Percentiles rank a stretch among this genome's conserved stretches.
Evolutionary conservation across 768 basidiomycete genomes (phyloP).

Genomic region (Suillus fuscotomentosus): DNA sequence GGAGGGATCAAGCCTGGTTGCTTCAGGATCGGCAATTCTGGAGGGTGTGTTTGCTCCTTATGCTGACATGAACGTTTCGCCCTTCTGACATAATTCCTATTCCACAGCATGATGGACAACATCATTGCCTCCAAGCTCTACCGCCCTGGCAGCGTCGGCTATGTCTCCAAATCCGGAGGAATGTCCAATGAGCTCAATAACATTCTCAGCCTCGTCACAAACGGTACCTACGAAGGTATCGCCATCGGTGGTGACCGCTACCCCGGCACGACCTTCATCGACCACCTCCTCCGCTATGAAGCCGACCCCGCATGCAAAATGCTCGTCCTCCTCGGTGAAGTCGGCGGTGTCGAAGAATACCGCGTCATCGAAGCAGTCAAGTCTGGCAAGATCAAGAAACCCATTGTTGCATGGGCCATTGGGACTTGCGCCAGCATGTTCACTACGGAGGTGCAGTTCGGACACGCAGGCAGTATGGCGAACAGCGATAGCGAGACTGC

Average conservation of each 20-base stretch:
- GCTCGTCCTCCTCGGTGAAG: conserved; percentile 97
- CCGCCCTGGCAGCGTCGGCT: conserved; percentile 95
- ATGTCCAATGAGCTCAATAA: conserved; percentile 99
- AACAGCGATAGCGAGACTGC: conserved; percentile 98
- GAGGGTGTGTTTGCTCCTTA: conserved; percentile 53
- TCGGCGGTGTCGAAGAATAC: conserved; percentile 99
- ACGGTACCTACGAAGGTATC: conserved; percentile 99
- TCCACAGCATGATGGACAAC: conserved; percentile 96
- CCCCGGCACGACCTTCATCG: conserved; percentile 98
- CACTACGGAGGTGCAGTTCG: conserved; percentile 98
- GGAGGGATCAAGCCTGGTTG: conserved; percentile 99
- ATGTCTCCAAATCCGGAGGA: conserved; percentile 99
- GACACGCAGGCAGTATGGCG: conserved; percentile 97
- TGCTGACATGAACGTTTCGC: neutral
- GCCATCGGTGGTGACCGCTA: conserved; percentile 99
- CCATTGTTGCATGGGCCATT: conserved; percentile 99
- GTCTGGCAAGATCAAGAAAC: conserved; percentile 91
- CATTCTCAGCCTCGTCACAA: conserved; percentile 93
- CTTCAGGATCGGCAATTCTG: conserved; percentile 99
- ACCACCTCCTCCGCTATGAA: conserved; percentile 97
- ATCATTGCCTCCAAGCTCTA: conserved; percentile 98
- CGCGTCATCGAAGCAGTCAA: conserved; percentile 98
- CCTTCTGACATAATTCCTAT: too few relatives aligned
- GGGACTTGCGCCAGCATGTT: conserved; percentile 99
- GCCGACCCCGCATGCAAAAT: conserved; percentile 97